Evolutionary conservation across 2,329 filamentous ascomycete species (phyloP), one percentile per base, ranked within the genome.

Genomic region (Claviceps humidiphila): DNA sequence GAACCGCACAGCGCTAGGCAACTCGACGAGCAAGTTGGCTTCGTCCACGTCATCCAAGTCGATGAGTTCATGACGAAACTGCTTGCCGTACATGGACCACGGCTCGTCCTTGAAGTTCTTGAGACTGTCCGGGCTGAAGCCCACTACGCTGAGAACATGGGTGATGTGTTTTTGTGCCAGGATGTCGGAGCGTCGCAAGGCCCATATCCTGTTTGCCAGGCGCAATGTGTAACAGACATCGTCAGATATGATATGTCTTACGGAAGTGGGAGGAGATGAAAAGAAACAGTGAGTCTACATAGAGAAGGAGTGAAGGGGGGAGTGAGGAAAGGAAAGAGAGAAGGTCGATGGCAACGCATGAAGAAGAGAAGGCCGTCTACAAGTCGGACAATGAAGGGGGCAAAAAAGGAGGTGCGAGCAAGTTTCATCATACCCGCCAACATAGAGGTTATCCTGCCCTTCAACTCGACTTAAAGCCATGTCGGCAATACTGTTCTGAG

Each of bases 11-110:
- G 85, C 85, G 50, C 74, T 74, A 6, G 89, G 81, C 55, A 97
- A 84, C 66, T 94, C 82, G 56, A 86, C 78, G 17, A 97, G 71
- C 50, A 97, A 69, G 67, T 98, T 88, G 59, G 90, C 84, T 62
- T 96, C 89, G 20, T 91, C 87, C 50, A 90, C 80, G 71, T 98
- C 93, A 66, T 97, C 87, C 44, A 96, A 81, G 58, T 94, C 85
- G 57, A 97, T 85, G 55, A 82, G 76, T 59, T 88, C 75, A 65
- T 94, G 89, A 57, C 82, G 71, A 65, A 82, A 89, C 43, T 76
- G 73, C 57, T 78, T 74, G 62, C 73, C 75, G 56, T 69, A 71
- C 49, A 73, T 71, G 17, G 74, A 66, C 62, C 68, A 70, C 51
- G 61, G 72, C 68, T 75, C 71, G 40, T 76, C 68, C 54, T 75